phyloP scores from a whole-genome alignment of 257 asterid species.

The Ophiorrhiza pumila region DNA sequence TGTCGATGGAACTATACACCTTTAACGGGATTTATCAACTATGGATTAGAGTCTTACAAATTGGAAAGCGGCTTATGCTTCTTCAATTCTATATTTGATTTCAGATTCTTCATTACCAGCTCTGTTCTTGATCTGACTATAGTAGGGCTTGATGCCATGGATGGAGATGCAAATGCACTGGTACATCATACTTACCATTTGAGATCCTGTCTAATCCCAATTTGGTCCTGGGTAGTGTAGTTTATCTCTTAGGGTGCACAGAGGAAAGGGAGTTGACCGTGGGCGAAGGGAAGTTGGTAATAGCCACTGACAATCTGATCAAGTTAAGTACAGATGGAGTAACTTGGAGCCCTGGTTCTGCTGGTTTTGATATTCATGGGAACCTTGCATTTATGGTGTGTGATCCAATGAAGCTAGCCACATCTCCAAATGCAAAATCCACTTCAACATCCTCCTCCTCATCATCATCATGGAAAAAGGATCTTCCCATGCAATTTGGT shows the following conservation, averaged over 20 bases:
- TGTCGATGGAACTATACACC: background rate
- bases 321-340: slow-evolving; percentile 83
- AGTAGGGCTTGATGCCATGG: slow-evolving; percentile 85
- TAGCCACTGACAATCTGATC: slow-evolving; percentile 95
- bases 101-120: slow-evolving; percentile 95
- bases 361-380: slow-evolving; percentile 90
- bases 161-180: slow-evolving; percentile 65
- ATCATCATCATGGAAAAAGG: slow-evolving; percentile 73
- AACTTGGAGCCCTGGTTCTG: slow-evolving; percentile 90
- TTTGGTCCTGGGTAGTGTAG: slow-evolving; percentile 75
- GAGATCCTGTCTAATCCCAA: slow-evolving; percentile 72
- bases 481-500: slow-evolving; percentile 80
- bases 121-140: slow-evolving; percentile 91
- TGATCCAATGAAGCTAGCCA: slow-evolving; percentile 98
- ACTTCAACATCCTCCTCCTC: slow-evolving; percentile 84
- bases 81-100: slow-evolving; percentile 16
- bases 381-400: slow-evolving; percentile 97
- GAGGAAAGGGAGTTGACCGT: slow-evolving; percentile 69
- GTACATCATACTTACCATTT: slow-evolving; percentile 66
- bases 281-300: slow-evolving; percentile 91
- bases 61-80: background rate
- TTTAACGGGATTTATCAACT: background rate
- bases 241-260: slow-evolving; percentile 74
- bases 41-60: background rate
- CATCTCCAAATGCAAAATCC: slow-evolving; percentile 80